A percentile compares a stretch with the other conserved stretches of the same genome.
These are phyloP conservation scores for Globisporangium recalcitrans DNA, from an alignment of 352 stramenopile genomes.

Conservation along the genomic window DNA sequence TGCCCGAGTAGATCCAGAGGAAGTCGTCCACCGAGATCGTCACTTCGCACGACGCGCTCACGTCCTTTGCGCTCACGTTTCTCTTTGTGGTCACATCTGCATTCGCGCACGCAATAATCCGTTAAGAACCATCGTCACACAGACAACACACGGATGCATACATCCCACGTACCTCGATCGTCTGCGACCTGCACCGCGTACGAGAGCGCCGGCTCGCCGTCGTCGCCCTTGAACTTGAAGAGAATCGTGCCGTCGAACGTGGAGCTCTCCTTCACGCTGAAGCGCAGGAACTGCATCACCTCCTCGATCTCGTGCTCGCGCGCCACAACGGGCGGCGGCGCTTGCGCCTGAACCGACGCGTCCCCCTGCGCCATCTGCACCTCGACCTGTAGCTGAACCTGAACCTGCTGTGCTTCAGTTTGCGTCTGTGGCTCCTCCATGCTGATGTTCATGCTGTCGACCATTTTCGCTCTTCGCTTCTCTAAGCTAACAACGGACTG, in stretches of 20 bases:
- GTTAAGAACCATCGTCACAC: slow-evolving; percentile 6
- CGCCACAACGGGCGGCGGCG: slow-evolving; percentile 1
- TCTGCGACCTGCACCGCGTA: slow-evolving; percentile 68
- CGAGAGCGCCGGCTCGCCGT: slow-evolving; percentile 37
- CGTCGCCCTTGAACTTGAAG: slow-evolving; percentile 72
- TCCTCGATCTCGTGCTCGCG: slow-evolving; percentile 80
- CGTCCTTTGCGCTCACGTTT: slow-evolving; percentile 37
- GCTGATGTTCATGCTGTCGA: neutral
- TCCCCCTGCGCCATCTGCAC: neutral
- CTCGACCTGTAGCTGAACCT: neutral
- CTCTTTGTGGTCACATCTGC: slow-evolving; percentile 52
- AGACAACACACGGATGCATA: slow-evolving; percentile 1
- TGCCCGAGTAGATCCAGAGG: slow-evolving; percentile 83
- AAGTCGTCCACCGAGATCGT: slow-evolving; percentile 86
- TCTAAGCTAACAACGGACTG: neutral
- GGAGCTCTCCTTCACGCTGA: slow-evolving; percentile 70
- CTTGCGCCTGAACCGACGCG: neutral
- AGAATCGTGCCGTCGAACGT: slow-evolving; percentile 76
- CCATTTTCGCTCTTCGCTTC: neutral
- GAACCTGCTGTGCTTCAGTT: neutral
- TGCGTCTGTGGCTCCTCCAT: neutral
- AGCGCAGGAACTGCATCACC: slow-evolving; percentile 84
- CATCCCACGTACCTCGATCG: slow-evolving; percentile 23
- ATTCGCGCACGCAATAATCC: neutral
- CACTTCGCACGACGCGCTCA: slow-evolving; percentile 65